Evolutionary conservation across 495 filamentous ascomycete species (phyloP).

Genomic region (Xylaria cubensis): DNA sequence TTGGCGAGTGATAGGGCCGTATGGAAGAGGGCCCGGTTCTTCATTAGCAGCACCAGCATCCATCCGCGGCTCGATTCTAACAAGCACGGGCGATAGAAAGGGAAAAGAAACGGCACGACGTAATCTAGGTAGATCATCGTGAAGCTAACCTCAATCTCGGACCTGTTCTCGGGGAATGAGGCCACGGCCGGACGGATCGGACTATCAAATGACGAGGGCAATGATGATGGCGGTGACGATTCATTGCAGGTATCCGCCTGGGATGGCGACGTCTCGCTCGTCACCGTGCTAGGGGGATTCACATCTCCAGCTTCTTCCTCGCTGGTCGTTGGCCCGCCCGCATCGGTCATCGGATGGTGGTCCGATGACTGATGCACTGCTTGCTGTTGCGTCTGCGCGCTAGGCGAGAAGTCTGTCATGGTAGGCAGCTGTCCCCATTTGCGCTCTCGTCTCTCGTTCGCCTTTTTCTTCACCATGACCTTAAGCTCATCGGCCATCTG

Average conservation of each 20-base stretch:
- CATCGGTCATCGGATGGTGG: conserved; percentile 7
- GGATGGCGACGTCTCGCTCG: conserved; percentile 10
- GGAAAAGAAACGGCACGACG: conserved; percentile 59
- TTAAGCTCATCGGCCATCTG: conserved; percentile 48
- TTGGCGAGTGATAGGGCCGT: conserved; percentile 53
- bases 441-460: conserved; percentile 33
- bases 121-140: conserved; percentile 60
- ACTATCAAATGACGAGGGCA: too few species aligned
- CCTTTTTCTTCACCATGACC: conserved; percentile 26
- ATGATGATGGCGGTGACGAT: not conserved
- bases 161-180: conserved; percentile 23
- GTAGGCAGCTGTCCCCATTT: conserved; percentile 27
- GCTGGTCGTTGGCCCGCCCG: not conserved
- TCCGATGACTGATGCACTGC: not conserved
- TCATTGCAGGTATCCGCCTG: not conserved
- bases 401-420: conserved; percentile 8
- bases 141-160: conserved; percentile 22
- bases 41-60: conserved; percentile 56
- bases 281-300: not conserved
- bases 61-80: conserved; percentile 55
- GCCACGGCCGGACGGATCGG: conserved; percentile 8
- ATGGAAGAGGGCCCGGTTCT: conserved; percentile 57
- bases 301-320: not conserved
- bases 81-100: conserved; percentile 57
- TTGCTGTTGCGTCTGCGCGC: conserved; percentile 9